Percentiles rank a stretch among this genome's conserved stretches.
Conservation (phyloP, 2,329 filamentous ascomycete species). For the Annulohypoxylon truncatum region DNA sequence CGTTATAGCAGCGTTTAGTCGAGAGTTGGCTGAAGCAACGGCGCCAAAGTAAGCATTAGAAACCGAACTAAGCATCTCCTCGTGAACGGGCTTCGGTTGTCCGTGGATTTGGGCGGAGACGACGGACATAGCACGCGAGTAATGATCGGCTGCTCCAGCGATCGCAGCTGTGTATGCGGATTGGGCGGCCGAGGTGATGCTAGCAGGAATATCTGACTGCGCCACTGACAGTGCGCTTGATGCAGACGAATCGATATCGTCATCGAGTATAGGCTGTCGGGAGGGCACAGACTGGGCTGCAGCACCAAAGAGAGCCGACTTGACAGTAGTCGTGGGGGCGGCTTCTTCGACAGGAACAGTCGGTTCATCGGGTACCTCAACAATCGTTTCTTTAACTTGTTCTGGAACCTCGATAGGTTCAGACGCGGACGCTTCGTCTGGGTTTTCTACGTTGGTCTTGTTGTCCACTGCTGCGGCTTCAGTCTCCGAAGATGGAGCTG, state of each 20-base stretch:
- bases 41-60: conserved; percentile 76
- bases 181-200: conserved; percentile 59
- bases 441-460: conserved; percentile 46
- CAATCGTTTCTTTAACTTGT: conserved; percentile 52
- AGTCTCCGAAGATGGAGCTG: conserved; percentile 37
- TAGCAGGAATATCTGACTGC: conserved; percentile 52
- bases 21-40: conserved; percentile 69
- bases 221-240: conserved; percentile 52
- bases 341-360: conserved; percentile 39
- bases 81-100: conserved; percentile 74
- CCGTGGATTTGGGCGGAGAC: conserved; percentile 76
- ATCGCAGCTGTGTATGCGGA: conserved; percentile 74
- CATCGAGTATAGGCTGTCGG: conserved; percentile 62
- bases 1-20: conserved; percentile 65
- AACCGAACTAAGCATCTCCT: conserved; percentile 76
- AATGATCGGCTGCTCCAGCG: conserved; percentile 73
- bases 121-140: conserved; percentile 73
- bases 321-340: conserved; percentile 51
- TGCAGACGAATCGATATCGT: conserved; percentile 56
- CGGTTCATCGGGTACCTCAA: conserved; percentile 46
- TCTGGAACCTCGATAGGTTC: conserved; percentile 44
- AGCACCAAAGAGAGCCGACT: conserved; percentile 62
- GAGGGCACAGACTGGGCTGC: conserved; percentile 63
- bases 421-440: conserved; percentile 42
- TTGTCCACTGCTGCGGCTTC: not conserved